These are phyloP conservation scores for Colletotrichum gigasporum DNA, from an alignment of 2,329 filamentous ascomycete species.

Conservation along the genomic window DNA sequence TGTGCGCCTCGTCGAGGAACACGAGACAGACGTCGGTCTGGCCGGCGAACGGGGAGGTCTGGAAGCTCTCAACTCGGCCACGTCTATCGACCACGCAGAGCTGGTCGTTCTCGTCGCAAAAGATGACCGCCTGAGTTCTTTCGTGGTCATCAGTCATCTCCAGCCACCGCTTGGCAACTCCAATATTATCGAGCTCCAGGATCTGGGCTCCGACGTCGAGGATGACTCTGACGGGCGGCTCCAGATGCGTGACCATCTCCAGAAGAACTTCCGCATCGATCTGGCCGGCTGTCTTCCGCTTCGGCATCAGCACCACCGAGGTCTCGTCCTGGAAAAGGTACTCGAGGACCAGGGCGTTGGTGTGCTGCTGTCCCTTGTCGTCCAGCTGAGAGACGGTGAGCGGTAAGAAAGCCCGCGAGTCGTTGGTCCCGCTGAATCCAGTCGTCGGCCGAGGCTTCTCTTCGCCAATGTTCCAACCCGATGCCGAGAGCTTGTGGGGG, in stretches of 20 bases:
- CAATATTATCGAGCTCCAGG: conserved; percentile 67
- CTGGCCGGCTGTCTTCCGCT: background rate
- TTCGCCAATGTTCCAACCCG: conserved; percentile 72
- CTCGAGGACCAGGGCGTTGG: conserved; percentile 72
- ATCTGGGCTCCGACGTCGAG: conserved; percentile 78
- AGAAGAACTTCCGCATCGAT: conserved; percentile 56
- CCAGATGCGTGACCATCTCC: conserved; percentile 47
- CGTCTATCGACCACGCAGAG: conserved; percentile 61
- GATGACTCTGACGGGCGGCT: conserved; percentile 62
- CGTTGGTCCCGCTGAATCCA: conserved; percentile 78
- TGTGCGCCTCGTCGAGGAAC: conserved; percentile 77
- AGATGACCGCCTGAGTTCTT: conserved; percentile 59
- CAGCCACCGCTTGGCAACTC: conserved; percentile 66
- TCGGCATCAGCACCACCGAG: conserved; percentile 41
- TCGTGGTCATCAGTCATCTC: conserved; percentile 23
- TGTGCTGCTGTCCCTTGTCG: conserved; percentile 64
- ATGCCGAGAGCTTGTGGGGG: conserved; percentile 68
- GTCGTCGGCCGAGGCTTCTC: conserved; percentile 59
- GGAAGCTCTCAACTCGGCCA: conserved; percentile 57
- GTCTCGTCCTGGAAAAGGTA: conserved; percentile 67
- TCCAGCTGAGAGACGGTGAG: conserved; percentile 65
- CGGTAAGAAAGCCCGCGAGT: conserved; percentile 67
- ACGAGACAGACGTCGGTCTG: conserved; percentile 69
- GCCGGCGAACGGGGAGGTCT: conserved; percentile 65
- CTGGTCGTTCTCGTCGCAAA: conserved; percentile 65